These are phyloP conservation scores for Ilyonectria mors-panacis DNA, from an alignment of 2,329 filamentous ascomycete genomes.

Conservation along the genomic window DNA sequence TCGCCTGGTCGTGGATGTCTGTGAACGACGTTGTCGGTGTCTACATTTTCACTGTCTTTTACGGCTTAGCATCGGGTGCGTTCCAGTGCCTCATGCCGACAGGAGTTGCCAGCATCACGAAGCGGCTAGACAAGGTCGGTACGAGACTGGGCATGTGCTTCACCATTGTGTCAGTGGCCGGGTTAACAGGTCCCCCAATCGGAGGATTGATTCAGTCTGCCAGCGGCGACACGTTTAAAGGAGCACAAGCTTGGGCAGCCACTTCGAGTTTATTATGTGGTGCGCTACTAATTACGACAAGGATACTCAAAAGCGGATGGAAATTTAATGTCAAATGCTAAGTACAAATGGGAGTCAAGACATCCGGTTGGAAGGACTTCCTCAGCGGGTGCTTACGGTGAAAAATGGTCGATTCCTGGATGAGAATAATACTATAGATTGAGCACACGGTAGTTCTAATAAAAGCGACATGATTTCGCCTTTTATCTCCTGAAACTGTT, in stretches of 20 bases:
- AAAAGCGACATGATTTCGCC: not conserved
- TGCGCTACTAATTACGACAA: conserved; percentile 33
- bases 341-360: not conserved
- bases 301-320: conserved; percentile 41
- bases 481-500: no score
- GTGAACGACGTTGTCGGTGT: conserved; percentile 52
- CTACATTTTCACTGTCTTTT: conserved; percentile 55
- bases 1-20: conserved; percentile 56
- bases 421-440: not conserved
- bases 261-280: conserved; percentile 48
- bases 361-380: no score
- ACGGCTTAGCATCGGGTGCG: conserved; percentile 49
- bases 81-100: conserved; percentile 60
- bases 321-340: conserved; percentile 37
- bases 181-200: conserved; percentile 57
- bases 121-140: conserved; percentile 55
- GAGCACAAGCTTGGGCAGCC: conserved; percentile 54
- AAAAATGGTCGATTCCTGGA: not conserved
- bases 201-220: conserved; percentile 49
- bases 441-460: not conserved
- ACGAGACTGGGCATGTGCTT: conserved; percentile 61
- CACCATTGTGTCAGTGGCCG: conserved; percentile 55
- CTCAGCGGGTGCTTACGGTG: not conserved
- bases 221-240: conserved; percentile 46
- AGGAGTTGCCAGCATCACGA: conserved; percentile 57